Percentiles rank a stretch among this genome's conserved stretches.
These are phyloP conservation scores for Candida xyloterini DNA, from an alignment of 805 yeast genomes.

Conservation along the genomic window DNA sequence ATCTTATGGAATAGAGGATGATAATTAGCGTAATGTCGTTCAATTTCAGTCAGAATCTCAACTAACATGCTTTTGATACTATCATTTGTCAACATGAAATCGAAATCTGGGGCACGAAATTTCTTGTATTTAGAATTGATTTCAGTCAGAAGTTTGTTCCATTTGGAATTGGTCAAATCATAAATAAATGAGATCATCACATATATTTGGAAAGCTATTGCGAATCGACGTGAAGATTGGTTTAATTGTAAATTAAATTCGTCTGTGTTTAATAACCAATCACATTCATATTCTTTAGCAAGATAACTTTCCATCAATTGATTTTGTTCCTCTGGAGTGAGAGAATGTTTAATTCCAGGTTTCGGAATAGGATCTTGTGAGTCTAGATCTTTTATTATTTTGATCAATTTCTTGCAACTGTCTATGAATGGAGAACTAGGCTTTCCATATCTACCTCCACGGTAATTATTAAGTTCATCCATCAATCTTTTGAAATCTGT, in stretches of 20 bases:
- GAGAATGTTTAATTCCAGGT: constrained; percentile 1
- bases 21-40: constrained; percentile 17
- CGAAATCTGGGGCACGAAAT: constrained; percentile 24
- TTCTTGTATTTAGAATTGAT: constrained; percentile 22
- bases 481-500: constrained; percentile 16
- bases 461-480: constrained; percentile 17
- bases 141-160: constrained; percentile 18
- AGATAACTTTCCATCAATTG: constrained; percentile 13
- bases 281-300: constrained; percentile 23
- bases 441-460: constrained; percentile 17
- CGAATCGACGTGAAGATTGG: constrained; percentile 14
- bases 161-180: constrained; percentile 17
- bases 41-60: constrained; percentile 22
- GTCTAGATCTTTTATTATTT: constrained; percentile 16
- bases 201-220: constrained; percentile 24
- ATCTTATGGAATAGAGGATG: constrained; percentile 15
- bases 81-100: constrained; percentile 14
- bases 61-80: constrained; percentile 11
- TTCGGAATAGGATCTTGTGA: constrained; percentile 4
- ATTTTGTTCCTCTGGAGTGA: constrained; percentile 6
- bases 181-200: constrained; percentile 25
- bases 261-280: constrained; percentile 28
- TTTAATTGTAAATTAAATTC: constrained; percentile 24
- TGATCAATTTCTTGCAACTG: constrained; percentile 13
- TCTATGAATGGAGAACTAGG: constrained; percentile 10